Percentiles rank a stretch among this genome's conserved stretches.
These are phyloP conservation scores for Penicillium coffeae DNA, from an alignment of 495 filamentous ascomycete genomes.

Conservation along the genomic window DNA sequence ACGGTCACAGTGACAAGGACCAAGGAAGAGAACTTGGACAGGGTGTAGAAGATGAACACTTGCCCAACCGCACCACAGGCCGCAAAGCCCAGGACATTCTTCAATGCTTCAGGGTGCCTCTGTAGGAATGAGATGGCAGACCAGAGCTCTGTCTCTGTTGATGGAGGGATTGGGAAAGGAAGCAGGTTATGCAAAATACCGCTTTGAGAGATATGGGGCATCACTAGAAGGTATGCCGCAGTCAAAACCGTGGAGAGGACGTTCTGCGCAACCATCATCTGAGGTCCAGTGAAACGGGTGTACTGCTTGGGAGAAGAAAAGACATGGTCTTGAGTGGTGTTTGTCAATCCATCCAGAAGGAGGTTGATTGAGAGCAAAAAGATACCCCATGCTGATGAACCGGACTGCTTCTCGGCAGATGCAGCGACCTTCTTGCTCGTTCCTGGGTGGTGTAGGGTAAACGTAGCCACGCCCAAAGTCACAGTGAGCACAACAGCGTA, in stretches of 20 bases:
- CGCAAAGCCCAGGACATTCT: constrained; percentile 84
- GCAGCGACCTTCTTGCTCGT: constrained; percentile 65
- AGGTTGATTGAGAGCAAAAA: constrained; percentile 86
- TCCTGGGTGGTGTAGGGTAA: constrained; percentile 79
- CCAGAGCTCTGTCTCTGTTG: constrained; percentile 62
- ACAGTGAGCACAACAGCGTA: constrained; percentile 89
- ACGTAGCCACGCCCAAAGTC: constrained; percentile 88
- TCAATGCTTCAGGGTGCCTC: constrained; percentile 71
- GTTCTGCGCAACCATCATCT: constrained; percentile 99
- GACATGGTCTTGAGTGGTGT: constrained; percentile 94
- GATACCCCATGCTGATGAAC: constrained; percentile 71
- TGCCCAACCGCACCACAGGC: constrained; percentile 92
- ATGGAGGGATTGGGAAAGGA: constrained; percentile 52
- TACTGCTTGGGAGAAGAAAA: constrained; percentile 60
- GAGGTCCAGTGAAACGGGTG: constrained; percentile 77
- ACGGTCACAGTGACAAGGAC: constrained; percentile 95
- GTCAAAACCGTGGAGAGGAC: constrained; percentile 75
- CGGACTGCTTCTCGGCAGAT: constrained; percentile 39
- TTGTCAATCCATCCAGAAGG: constrained; percentile 92
- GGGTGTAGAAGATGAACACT: constrained; percentile 96
- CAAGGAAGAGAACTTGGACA: constrained; percentile 85
- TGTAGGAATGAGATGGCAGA: constrained; percentile 77
- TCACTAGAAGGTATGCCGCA: constrained; percentile 66
- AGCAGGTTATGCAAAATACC: constrained; percentile 64
- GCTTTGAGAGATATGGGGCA: constrained; percentile 70